Evolutionary conservation across 1,139 yeast genomes (phyloP).

Genomic region (Candida sanyaensis): DNA sequence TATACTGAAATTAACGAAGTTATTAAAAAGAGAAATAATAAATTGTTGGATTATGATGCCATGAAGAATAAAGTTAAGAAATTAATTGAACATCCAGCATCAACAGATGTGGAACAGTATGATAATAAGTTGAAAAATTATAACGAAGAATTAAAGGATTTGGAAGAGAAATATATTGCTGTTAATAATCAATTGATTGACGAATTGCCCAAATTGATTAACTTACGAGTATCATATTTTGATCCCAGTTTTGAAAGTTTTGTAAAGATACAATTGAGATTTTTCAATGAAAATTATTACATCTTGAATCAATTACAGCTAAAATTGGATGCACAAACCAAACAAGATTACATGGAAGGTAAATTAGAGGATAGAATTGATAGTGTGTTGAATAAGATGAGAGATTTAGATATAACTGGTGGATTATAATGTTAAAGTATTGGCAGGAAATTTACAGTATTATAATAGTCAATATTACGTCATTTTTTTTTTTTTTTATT

Average conservation of each 20-base stretch:
- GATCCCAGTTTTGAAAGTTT: slow-evolving; percentile 63
- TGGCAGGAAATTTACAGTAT: no score
- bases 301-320: slow-evolving; percentile 35
- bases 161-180: slow-evolving; percentile 32
- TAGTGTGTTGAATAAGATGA: slow-evolving; percentile 48
- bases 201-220: slow-evolving; percentile 52
- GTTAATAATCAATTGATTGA: slow-evolving; percentile 48
- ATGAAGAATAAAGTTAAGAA: slow-evolving; percentile 47
- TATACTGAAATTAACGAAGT: slow-evolving; percentile 55
- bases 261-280: slow-evolving; percentile 53
- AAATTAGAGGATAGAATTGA: slow-evolving; percentile 49
- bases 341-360: slow-evolving; percentile 47
- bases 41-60: slow-evolving; percentile 55
- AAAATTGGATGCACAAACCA: slow-evolving; percentile 43
- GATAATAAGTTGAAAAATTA: slow-evolving; percentile 29
- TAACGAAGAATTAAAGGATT: slow-evolving; percentile 27
- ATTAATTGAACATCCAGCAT: slow-evolving; percentile 30
- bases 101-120: slow-evolving; percentile 18
- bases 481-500: no score
- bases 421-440: not conserved
- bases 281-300: slow-evolving; percentile 46
- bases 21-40: slow-evolving; percentile 53
- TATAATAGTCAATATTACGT: no score
- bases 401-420: slow-evolving; percentile 44
- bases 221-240: slow-evolving; percentile 50